Evolutionary conservation across 176 grass and related monocot species (phyloP), one percentile per base, ranked within the genome.

Genomic region (Phragmites australis): DNA sequence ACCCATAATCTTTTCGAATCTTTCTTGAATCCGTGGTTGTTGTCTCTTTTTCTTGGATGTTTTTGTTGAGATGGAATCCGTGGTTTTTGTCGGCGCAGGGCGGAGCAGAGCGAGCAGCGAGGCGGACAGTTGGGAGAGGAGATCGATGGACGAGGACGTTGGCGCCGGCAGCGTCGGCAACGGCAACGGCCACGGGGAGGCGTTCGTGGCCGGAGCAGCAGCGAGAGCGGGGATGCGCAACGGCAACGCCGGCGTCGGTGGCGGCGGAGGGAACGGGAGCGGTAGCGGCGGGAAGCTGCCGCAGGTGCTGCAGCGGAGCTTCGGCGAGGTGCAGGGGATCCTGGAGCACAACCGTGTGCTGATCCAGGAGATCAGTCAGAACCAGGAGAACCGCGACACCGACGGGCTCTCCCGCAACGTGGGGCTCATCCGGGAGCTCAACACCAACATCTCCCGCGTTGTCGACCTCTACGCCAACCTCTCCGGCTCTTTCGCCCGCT

Each of bases 291-390:
- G 3, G 18, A 76, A 15, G 60, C 68, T 62, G 29, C n/a, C 75
- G 46, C 77, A 83, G 74, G 69, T 31, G 50, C 78, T 86, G 69
- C 67, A 86, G 53, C 86, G 44, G 46, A 77, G 81, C 75, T 84
- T 88, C 22, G 77, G 70, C 1, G 77, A 93, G 58, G 91, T 81
- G 72, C 78, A 81, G 70, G 75, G 51, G 72, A 89, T 97, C 57
- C 49, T 93, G 64, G 86, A 97, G 65, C 87, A 84, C 32, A 93
- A 88, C 63, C 62, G 75, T 21, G 30, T 88, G 73, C 70, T 91
- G 54, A 86, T 93, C 72, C 81, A 93, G 42, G 89, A 93, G 81
- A 97, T 97, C 82, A 54, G 55, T 52, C 87, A 86, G 70, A 97
- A 97, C 81, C 81, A 97, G 14, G 77, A 89, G 63, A 80, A 65